phyloP scores from a whole-genome alignment of 805 yeast species.

The Vanderwaltozyma polyspora region DNA sequence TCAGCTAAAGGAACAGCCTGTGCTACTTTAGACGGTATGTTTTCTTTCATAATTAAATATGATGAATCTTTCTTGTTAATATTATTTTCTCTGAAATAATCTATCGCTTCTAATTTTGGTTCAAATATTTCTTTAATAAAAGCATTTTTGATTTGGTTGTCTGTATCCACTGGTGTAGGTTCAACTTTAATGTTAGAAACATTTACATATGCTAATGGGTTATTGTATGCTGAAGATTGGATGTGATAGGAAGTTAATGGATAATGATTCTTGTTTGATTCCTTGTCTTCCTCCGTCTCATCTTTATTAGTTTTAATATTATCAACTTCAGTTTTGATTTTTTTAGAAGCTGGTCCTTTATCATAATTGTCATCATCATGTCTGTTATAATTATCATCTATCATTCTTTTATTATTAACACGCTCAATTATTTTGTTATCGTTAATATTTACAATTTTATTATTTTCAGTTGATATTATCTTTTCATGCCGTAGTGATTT shows the following conservation, averaged over 20 bases:
- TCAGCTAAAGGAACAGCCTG: constrained; percentile 69
- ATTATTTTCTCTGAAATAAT: constrained; percentile 26
- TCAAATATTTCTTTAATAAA: constrained; percentile 14
- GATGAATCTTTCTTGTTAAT: constrained; percentile 35
- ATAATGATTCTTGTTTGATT: neutral
- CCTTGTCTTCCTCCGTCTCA: constrained; percentile 5
- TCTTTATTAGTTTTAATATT: constrained; percentile 1
- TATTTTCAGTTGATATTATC: no score
- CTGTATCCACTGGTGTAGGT: constrained; percentile 7
- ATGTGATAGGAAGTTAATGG: neutral
- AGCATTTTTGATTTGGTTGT: constrained; percentile 4
- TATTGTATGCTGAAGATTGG: no score
- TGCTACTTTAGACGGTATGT: constrained; percentile 41
- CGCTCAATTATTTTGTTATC: no score
- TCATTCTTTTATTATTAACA: neutral
- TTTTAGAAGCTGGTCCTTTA: constrained; percentile 1
- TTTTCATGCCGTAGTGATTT: no score
- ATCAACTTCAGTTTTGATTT: neutral
- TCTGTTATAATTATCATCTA: neutral
- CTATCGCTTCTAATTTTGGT: constrained; percentile 10
- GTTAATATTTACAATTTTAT: no score
- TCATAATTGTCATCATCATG: neutral
- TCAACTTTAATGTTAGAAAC: constrained; percentile 2
- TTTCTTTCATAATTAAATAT: constrained; percentile 39
- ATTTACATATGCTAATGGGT: no score